These are phyloP conservation scores for Trichoderma semiorbis DNA, from an alignment of 2,329 filamentous ascomycete genomes.

Conservation along the genomic window DNA sequence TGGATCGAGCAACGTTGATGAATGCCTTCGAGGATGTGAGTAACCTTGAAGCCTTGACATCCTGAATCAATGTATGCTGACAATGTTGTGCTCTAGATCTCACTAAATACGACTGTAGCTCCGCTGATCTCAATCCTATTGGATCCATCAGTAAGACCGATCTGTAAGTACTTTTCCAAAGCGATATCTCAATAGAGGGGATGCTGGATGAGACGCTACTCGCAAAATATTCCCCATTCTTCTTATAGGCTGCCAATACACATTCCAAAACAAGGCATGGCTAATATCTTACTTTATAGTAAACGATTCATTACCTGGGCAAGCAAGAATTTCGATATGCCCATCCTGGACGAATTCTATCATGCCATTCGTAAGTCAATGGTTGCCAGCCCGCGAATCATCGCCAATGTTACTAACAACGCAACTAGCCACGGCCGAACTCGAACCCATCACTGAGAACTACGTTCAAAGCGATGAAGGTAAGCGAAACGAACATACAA, in stretches of 20 bases:
- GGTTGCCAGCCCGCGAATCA: neutral
- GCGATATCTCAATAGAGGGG: neutral
- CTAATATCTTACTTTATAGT: constrained; percentile 32
- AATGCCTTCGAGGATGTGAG: constrained; percentile 19
- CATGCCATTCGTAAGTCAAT: constrained; percentile 45
- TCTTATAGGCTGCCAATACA: neutral
- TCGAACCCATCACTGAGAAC: neutral
- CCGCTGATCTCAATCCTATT: constrained; percentile 55
- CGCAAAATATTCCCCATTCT: neutral
- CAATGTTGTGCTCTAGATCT: neutral
- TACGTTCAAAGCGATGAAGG: constrained; percentile 5
- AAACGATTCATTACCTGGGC: constrained; percentile 58
- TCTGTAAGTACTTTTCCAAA: constrained; percentile 31
- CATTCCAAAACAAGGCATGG: neutral
- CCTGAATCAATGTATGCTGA: neutral
- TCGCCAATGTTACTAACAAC: neutral
- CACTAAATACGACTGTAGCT: constrained; percentile 43
- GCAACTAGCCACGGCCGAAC: neutral
- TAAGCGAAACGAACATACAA: constrained; percentile 25
- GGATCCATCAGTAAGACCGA: constrained; percentile 58
- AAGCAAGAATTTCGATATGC: constrained; percentile 52
- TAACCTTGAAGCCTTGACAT: neutral
- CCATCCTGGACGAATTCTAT: constrained; percentile 62
- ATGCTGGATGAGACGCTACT: neutral
- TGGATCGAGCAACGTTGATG: constrained; percentile 29